phyloP scores from a whole-genome alignment of 768 basidiomycete species.

The Tephrocybe rancida region DNA sequence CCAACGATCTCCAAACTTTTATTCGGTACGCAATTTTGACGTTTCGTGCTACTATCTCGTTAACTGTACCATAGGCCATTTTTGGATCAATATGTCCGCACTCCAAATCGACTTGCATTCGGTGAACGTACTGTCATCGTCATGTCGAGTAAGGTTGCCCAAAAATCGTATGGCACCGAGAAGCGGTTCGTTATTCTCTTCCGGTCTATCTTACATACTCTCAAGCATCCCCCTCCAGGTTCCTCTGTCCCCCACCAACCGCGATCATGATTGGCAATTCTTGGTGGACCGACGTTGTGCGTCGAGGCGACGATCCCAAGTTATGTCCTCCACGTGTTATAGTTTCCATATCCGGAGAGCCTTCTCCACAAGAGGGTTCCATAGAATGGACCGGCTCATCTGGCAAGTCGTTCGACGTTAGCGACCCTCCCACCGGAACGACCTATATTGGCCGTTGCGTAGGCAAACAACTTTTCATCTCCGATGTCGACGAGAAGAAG shows the following conservation, averaged over 20 bases:
- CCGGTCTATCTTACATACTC: not conserved
- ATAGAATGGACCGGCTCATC: conserved; percentile 87
- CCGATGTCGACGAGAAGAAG: conserved; percentile 93
- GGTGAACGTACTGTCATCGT: conserved; percentile 95
- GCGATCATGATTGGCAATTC: conserved; percentile 93
- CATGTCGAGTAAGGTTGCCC: conserved; percentile 97
- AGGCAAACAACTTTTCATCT: conserved; percentile 94
- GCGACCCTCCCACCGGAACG: conserved; percentile 75
- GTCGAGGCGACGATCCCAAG: conserved; percentile 75
- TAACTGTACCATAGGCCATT: conserved; percentile 55
- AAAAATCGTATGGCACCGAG: conserved; percentile 96
- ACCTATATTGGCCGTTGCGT: conserved; percentile 93
- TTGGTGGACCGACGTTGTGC: conserved; percentile 88
- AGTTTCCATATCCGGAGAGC: conserved; percentile 91
- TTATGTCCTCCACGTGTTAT: conserved; percentile 79
- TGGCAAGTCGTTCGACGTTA: conserved; percentile 83
- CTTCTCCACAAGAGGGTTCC: conserved; percentile 79
- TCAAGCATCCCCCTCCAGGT: conserved; percentile 42
- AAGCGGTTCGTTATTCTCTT: conserved; percentile 63
- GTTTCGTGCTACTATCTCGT: not conserved
- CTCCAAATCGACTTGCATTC: conserved; percentile 83
- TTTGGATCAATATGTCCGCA: conserved; percentile 82
- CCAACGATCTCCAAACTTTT: conserved; percentile 78
- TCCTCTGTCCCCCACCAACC: conserved; percentile 92
- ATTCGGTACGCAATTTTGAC: conserved; percentile 56